Conservation (phyloP, 208 protist species). For the Trypanosoma lewisi region DNA sequence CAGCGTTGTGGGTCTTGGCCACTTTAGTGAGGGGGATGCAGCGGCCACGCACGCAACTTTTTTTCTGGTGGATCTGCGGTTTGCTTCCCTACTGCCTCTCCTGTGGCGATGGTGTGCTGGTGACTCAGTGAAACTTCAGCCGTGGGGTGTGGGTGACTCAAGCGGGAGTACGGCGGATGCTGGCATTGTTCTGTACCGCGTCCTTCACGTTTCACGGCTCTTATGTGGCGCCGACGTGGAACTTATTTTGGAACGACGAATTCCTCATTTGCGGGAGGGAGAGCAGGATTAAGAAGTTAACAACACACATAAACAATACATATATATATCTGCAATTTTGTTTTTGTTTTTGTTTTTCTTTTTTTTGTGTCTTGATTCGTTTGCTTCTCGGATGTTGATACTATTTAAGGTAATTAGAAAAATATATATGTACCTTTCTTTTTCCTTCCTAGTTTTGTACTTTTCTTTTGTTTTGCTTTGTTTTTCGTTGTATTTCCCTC, state of each 20-base stretch:
- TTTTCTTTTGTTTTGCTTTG: neutral
- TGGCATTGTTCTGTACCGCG: constrained; percentile 16
- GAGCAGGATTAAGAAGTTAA: neutral
- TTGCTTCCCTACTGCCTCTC: constrained; percentile 26
- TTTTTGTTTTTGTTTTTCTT: neutral
- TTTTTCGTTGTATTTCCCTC: constrained; percentile 2
- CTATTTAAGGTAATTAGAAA: too few species aligned
- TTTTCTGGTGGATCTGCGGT: constrained; percentile 26
- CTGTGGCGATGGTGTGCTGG: constrained; percentile 35
- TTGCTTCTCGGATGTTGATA: too few species aligned
- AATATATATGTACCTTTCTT: neutral
- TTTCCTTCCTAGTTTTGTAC: constrained; percentile 1
- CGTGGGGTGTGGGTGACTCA: neutral
- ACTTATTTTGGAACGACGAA: constrained; percentile 19
- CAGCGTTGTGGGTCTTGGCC: constrained; percentile 31
- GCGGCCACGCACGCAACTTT: constrained; percentile 34
- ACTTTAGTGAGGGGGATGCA: constrained; percentile 26
- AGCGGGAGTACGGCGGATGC: neutral
- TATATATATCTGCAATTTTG: neutral
- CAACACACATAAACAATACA: neutral
- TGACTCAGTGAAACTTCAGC: neutral
- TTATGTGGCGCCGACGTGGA: constrained; percentile 10
- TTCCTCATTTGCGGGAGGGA: neutral
- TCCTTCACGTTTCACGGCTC: constrained; percentile 18
- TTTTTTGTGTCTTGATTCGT: too few species aligned